Percentiles rank a stretch among this genome's conserved stretches.
Evolutionary conservation across 2,329 filamentous ascomycete genomes (phyloP).

Genomic region (Aspergillus jensenii): DNA sequence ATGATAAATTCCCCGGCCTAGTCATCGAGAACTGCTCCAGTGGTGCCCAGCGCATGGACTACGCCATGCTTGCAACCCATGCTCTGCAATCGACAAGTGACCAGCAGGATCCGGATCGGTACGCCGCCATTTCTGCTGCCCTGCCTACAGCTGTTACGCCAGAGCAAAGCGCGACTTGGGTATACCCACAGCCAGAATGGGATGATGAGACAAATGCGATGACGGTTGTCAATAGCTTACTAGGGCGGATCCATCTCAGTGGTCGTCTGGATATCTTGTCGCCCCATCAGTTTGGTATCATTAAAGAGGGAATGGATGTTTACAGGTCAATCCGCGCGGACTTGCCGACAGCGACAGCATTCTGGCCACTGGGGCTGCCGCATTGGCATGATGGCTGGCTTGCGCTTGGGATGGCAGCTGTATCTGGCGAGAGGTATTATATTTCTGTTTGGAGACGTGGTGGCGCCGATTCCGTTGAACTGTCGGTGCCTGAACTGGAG

Average conservation of each 20-base stretch:
- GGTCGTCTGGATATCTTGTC: conserved; percentile 27
- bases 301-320: conserved; percentile 31
- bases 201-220: conserved; percentile 35
- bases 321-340: conserved; percentile 28
- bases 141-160: conserved; percentile 36
- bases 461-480: conserved; percentile 2
- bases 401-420: conserved; percentile 23
- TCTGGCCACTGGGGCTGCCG: conserved; percentile 36
- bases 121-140: conserved; percentile 32
- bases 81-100: conserved; percentile 38
- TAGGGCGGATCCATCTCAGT: conserved; percentile 34
- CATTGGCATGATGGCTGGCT: conserved; percentile 35
- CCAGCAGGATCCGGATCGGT: conserved; percentile 33
- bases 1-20: conserved; percentile 27
- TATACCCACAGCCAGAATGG: conserved; percentile 37
- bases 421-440: conserved; percentile 4
- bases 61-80: conserved; percentile 34
- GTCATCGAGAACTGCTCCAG: conserved; percentile 41
- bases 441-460: conserved; percentile 24
- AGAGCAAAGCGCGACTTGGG: conserved; percentile 38
- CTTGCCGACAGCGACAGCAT: conserved; percentile 21
- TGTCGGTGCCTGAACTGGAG: conserved; percentile 5
- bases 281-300: conserved; percentile 22
- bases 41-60: conserved; percentile 38
- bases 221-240: conserved; percentile 35